A percentile compares a stretch with the other conserved stretches of the same genome.
phyloP scores from a whole-genome alignment of 352 stramenopile species.

The Albugo laibachii region DNA sequence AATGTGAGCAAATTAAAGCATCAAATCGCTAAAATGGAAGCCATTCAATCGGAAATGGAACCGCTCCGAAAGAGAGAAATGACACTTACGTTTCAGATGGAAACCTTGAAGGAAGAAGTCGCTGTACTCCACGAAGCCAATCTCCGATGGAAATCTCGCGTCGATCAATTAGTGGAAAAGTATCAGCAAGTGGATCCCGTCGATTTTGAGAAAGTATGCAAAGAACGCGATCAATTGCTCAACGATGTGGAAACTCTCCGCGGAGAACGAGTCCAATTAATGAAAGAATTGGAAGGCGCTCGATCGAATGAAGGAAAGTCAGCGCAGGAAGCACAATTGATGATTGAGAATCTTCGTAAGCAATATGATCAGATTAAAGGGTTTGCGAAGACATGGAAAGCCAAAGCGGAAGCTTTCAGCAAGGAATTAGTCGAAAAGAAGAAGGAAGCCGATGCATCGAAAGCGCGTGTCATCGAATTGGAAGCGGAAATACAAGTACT shows the following conservation, averaged over 20 bases:
- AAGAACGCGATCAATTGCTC: slow-evolving; percentile 27
- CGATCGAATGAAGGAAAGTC: slow-evolving; percentile 22
- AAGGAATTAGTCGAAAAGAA: slow-evolving; percentile 48
- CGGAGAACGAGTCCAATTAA: slow-evolving; percentile 9
- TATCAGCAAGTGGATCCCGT: slow-evolving; percentile 61
- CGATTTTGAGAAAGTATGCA: slow-evolving; percentile 45
- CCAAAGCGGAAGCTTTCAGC: slow-evolving; percentile 36
- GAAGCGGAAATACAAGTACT: slow-evolving; percentile 16
- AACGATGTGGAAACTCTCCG: slow-evolving; percentile 27
- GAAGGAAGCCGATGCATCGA: slow-evolving; percentile 19
- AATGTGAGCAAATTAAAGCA: slow-evolving; percentile 25
- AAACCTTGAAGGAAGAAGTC: slow-evolving; percentile 40
- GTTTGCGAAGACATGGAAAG: slow-evolving; percentile 72
- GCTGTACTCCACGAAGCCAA: slow-evolving; percentile 32
- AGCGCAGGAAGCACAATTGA: slow-evolving; percentile 40
- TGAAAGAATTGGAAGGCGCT: slow-evolving; percentile 25
- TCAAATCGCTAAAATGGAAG: slow-evolving; percentile 24
- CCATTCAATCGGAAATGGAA: slow-evolving; percentile 12
- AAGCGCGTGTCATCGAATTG: slow-evolving; percentile 16
- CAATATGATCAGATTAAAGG: slow-evolving; percentile 64
- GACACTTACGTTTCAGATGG: slow-evolving; percentile 28
- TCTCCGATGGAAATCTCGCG: slow-evolving; percentile 54
- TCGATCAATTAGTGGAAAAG: slow-evolving; percentile 69
- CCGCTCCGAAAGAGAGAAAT: slow-evolving; percentile 12
- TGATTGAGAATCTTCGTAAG: slow-evolving; percentile 44